Conservation (phyloP, 371 early-diverging fungal genomes). For the Lichtheimia ornata region DNA sequence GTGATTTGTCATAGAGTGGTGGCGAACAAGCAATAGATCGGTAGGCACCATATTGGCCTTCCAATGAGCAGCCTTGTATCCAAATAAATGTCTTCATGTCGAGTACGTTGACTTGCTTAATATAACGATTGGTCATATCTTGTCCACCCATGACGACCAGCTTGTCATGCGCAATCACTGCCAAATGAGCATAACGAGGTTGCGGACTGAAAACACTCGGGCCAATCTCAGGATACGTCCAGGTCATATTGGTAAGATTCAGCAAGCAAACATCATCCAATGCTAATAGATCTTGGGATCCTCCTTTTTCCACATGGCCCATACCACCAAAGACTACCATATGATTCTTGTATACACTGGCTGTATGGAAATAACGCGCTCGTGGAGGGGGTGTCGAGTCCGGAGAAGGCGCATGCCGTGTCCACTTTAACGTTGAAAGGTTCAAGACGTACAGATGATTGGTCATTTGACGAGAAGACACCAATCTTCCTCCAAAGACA, state of each 20-base stretch:
- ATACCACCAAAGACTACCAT: conserved; percentile 72
- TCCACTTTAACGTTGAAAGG: conserved; percentile 62
- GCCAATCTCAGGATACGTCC: conserved; percentile 52
- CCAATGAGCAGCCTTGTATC: conserved; percentile 61
- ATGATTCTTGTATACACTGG: conserved; percentile 58
- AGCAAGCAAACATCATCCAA: conserved; percentile 69
- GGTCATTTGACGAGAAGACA: conserved; percentile 66
- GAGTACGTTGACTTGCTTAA: conserved; percentile 72
- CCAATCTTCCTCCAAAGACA: conserved; percentile 74
- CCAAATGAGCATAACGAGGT: conserved; percentile 74
- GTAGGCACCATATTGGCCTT: conserved; percentile 74
- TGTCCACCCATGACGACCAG: conserved; percentile 76
- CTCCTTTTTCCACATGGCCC: conserved; percentile 36
- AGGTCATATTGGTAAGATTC: conserved; percentile 56
- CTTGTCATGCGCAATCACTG: conserved; percentile 54
- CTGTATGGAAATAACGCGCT: conserved; percentile 79
- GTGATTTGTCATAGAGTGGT: conserved; percentile 5
- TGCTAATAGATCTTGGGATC: conserved; percentile 40
- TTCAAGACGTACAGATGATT: conserved; percentile 70
- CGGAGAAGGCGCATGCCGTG: conserved; percentile 29
- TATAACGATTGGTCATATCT: conserved; percentile 68
- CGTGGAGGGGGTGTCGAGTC: conserved; percentile 40
- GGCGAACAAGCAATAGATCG: conserved; percentile 67
- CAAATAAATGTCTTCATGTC: conserved; percentile 61
- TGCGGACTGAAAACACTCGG: conserved; percentile 53